Evolutionary conservation across 257 asterid species (phyloP), one percentile per base, ranked within the genome.

Genomic region (Verbena officinalis): DNA sequence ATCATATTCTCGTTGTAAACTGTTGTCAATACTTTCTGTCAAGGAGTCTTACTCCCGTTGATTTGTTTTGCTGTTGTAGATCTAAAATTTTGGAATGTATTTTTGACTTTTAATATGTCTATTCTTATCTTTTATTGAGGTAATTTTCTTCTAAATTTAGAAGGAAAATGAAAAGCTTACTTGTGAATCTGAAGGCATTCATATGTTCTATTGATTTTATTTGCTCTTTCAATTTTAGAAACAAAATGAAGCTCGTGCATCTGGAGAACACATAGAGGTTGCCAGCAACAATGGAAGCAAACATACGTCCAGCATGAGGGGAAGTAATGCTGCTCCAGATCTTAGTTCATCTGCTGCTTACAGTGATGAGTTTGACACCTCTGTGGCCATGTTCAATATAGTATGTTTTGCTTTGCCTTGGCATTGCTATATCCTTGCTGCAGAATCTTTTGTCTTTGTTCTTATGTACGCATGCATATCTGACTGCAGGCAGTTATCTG

Each of bases 401-500:
- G 98, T 92, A 85, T 60, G 91, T 67, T 27, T 50, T 69, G 15
- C 69, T 60, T 65, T 56, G 5, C 44, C 1, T 27, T 53, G 71
- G 20, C 36, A 15, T 68, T 46, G 17, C 52, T 67, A 67, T 39
- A 55, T 77, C 48, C 42, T 52, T 73, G 42, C 61, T 38, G 17
- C 49, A 63, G 19, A 30, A 56, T 59, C 27, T 44, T 40, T 64
- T 45, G 14, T 54, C 33, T 65, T 36, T 51, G 31, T 67, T 64
- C 58, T 19, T 72, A 62, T 58, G 33, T 48, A 36, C 54, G 44
- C 40, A 30, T 68, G 59, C 13, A 56, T 75, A 64, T 70, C 64
- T 75, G 39, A 55, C 55, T 79, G 76, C 90, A 92, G 98, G 98
- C 98, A 43, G 93, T 89, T 63, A 70, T 77, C 64, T 89, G 96